A percentile compares a stretch with the other conserved stretches of the same genome.
Conservation (phyloP, 2,329 filamentous ascomycete species). For the Ceratocystis alfenasii region DNA sequence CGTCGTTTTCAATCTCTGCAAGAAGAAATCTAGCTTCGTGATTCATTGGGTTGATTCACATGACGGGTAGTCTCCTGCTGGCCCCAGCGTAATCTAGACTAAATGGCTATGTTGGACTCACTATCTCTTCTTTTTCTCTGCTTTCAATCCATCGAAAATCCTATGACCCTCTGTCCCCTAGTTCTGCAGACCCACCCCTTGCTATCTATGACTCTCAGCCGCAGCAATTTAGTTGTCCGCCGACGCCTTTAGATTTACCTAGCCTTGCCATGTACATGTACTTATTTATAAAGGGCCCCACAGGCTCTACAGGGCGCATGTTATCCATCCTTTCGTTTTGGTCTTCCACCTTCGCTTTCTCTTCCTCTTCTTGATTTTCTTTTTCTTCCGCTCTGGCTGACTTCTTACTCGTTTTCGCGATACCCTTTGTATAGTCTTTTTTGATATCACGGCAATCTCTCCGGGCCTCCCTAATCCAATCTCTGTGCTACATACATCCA, state of each 20-base stretch:
- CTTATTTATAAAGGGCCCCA: constrained; percentile 4
- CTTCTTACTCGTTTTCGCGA: not conserved
- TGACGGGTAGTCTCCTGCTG: not conserved
- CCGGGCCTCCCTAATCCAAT: not conserved
- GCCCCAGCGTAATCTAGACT: not conserved
- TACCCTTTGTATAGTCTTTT: not conserved
- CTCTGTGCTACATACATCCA: not conserved
- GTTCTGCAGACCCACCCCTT: not conserved
- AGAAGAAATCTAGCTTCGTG: not conserved
- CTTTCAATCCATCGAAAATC: not conserved
- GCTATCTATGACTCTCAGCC: constrained; percentile 10
- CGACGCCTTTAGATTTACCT: not conserved
- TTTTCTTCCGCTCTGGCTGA: not conserved
- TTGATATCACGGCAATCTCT: not conserved
- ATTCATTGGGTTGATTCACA: not conserved
- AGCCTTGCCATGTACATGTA: not conserved
- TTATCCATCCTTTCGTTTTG: not conserved
- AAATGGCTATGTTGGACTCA: not conserved
- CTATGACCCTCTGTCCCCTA: not conserved
- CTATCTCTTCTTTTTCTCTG: not conserved
- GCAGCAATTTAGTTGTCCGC: not conserved
- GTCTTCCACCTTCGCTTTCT: not conserved
- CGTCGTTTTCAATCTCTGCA: not conserved
- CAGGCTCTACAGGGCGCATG: not conserved
- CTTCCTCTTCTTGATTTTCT: not conserved